phyloP scores from a whole-genome alignment of 176 grass and related monocot species.

The Carex parvula region DNA sequence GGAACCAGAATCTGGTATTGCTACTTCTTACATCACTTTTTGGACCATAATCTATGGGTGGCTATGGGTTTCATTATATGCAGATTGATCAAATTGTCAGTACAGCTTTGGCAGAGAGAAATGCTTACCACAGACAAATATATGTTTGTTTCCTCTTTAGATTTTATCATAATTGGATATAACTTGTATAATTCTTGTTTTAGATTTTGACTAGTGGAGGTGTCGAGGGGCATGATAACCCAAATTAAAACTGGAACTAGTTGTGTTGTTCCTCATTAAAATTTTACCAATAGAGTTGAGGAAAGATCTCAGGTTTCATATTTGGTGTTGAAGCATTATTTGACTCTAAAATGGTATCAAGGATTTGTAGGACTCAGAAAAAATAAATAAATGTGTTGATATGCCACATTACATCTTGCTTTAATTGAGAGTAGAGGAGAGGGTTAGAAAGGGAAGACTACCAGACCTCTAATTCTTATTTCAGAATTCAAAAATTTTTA shows the following conservation, averaged over 20 bases:
- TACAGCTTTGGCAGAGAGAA: slow-evolving; percentile 38
- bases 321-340: neutral
- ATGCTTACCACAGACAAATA: slow-evolving; percentile 58
- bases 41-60: neutral
- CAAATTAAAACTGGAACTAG: neutral
- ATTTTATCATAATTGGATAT: neutral
- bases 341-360: neutral
- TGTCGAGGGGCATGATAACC: neutral
- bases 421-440: neutral
- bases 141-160: slow-evolving; percentile 53
- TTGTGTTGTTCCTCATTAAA: neutral
- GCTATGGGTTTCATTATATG: slow-evolving; percentile 23
- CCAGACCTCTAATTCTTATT: neutral
- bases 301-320: neutral
- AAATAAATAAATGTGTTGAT: neutral
- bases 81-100: slow-evolving; percentile 66
- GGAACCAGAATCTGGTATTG: neutral
- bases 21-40: neutral
- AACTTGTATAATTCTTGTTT: neutral
- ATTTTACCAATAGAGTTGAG: neutral
- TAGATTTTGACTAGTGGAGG: neutral
- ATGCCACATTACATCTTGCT: neutral
- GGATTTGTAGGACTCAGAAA: neutral
- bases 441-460: neutral
- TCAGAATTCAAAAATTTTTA: neutral